Percentiles rank a stretch among this genome's conserved stretches.
Conservation (phyloP, 1,284 basidiomycete species). For the Exobasidium cylindrosporum region DNA sequence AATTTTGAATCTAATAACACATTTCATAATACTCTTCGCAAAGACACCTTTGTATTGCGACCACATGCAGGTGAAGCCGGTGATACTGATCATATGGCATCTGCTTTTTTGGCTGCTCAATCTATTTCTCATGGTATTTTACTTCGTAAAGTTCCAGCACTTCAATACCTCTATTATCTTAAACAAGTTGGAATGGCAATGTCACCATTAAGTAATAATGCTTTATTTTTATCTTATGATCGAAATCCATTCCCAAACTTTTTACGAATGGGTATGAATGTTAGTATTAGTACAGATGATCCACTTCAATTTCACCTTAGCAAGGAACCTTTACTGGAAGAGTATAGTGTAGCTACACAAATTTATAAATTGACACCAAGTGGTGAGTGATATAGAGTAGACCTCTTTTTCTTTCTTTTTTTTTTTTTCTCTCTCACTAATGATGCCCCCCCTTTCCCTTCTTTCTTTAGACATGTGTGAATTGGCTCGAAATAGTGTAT, state of each 20-base stretch:
- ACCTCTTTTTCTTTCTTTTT: neutral
- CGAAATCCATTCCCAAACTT: slow-evolving; percentile 95
- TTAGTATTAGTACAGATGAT: slow-evolving; percentile 93
- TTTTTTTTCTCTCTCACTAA: too few species aligned
- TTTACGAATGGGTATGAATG: slow-evolving; percentile 93
- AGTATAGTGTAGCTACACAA: slow-evolving; percentile 90
- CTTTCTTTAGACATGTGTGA: slow-evolving; percentile 65
- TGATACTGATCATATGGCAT: slow-evolving; percentile 93
- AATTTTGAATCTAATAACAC: neutral
- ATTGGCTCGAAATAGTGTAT: slow-evolving; percentile 89
- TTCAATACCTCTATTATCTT: slow-evolving; percentile 70
- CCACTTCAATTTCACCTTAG: slow-evolving; percentile 61
- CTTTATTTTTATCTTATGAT: slow-evolving; percentile 93
- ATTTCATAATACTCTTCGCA: too few species aligned
- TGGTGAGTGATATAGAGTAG: slow-evolving; percentile 19
- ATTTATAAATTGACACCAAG: slow-evolving; percentile 54
- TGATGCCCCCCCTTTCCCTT: neutral
- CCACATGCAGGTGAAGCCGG: slow-evolving; percentile 98
- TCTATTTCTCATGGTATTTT: slow-evolving; percentile 98
- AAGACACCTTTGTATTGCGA: slow-evolving; percentile 91
- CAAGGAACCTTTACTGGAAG: slow-evolving; percentile 83
- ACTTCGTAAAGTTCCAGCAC: slow-evolving; percentile 90
- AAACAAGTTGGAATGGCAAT: slow-evolving; percentile 68
- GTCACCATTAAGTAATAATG: slow-evolving; percentile 97
- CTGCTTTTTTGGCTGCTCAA: slow-evolving; percentile 91